Evolutionary conservation across 495 filamentous ascomycete genomes (phyloP).

Genomic region (Clavariopsis aquatica): DNA sequence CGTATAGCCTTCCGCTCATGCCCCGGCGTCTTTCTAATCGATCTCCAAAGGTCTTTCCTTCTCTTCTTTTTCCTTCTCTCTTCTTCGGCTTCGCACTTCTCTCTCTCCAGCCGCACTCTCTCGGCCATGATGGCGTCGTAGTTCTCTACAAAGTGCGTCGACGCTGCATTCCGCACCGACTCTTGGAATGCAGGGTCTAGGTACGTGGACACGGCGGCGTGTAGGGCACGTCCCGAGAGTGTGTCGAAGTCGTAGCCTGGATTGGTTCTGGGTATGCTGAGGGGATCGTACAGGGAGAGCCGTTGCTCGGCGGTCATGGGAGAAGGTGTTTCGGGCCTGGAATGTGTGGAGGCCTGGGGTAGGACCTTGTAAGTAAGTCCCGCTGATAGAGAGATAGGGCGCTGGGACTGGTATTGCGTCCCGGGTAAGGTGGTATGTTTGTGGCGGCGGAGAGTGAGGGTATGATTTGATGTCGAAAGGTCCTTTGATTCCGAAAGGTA

Average conservation of each 20-base stretch:
- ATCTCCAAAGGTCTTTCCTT: background rate
- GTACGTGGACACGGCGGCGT: background rate
- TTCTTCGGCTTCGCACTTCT: background rate
- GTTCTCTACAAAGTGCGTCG: too few relatives aligned
- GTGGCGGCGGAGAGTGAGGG: background rate
- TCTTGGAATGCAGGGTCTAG: too few relatives aligned
- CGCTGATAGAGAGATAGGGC: background rate
- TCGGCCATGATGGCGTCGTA: too few relatives aligned
- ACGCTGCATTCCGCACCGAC: too few relatives aligned
- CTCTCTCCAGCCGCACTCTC: too few relatives aligned
- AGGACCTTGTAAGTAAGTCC: background rate
- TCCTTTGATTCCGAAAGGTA: background rate
- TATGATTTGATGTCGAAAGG: background rate
- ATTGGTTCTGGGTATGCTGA: too few relatives aligned
- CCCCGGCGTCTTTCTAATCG: background rate
- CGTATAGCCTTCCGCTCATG: background rate
- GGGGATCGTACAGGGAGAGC: background rate
- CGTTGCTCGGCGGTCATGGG: constrained; percentile 1
- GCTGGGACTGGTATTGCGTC: background rate
- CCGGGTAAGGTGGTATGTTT: background rate
- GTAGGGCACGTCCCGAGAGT: background rate
- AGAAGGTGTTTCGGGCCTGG: background rate
- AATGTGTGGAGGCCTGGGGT: background rate
- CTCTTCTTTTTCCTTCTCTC: background rate
- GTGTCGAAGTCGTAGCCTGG: too few relatives aligned